phyloP scores from a whole-genome alignment of 352 stramenopile species.

The Stephanocyclus meneghinianus region DNA sequence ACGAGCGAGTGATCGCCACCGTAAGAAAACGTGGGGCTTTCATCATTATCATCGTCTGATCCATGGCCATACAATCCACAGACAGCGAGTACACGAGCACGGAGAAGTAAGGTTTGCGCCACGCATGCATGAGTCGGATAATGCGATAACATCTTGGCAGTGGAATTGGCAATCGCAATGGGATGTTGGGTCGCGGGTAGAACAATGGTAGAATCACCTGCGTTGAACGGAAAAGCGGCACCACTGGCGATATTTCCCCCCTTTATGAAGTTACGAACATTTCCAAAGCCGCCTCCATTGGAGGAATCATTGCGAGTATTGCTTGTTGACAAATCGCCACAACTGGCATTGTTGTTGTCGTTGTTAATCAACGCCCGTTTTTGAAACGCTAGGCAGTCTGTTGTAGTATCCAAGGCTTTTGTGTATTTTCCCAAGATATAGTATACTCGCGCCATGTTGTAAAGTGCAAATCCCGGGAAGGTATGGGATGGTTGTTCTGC shows the following conservation, averaged over 20 bases:
- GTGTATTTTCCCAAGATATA: conserved; percentile 36
- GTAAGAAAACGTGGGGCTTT: background rate
- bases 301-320: background rate
- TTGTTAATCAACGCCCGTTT: conserved; percentile 21
- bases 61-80: conserved; percentile 26
- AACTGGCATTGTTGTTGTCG: background rate
- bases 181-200: conserved; percentile 24
- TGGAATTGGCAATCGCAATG: conserved; percentile 42
- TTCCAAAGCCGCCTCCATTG: conserved; percentile 13
- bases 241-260: conserved; percentile 22
- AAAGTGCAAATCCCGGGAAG: conserved; percentile 54
- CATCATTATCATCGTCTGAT: background rate
- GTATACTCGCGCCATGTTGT: conserved; percentile 35
- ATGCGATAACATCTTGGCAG: conserved; percentile 39
- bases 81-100: conserved; percentile 36
- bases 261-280: conserved; percentile 13
- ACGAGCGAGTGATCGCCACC: conserved; percentile 31
- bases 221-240: background rate
- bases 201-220: background rate
- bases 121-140: conserved; percentile 50
- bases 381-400: conserved; percentile 51
- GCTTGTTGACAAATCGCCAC: background rate
- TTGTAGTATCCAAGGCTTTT: conserved; percentile 51
- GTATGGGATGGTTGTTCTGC: conserved; percentile 6
- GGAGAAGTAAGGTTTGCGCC: conserved; percentile 50